These are phyloP conservation scores for Cairneyella variabilis DNA, from an alignment of 495 filamentous ascomycete genomes.

Conservation along the genomic window DNA sequence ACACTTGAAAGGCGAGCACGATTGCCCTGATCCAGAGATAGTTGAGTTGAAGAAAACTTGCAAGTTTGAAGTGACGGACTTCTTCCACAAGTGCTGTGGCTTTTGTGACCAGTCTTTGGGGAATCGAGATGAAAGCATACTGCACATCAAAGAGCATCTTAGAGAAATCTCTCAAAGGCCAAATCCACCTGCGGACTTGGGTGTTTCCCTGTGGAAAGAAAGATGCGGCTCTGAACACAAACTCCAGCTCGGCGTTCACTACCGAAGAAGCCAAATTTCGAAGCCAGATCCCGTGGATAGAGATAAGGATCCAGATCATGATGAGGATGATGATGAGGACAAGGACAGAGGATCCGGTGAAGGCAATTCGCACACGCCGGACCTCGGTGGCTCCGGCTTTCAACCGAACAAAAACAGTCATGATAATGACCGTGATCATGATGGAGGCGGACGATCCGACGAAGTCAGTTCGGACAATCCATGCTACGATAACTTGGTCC, in stretches of 20 bases:
- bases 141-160: constrained; percentile 6
- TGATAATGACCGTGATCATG: background rate
- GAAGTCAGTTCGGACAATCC: background rate
- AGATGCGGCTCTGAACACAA: constrained; percentile 2
- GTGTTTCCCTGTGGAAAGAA: constrained; percentile 7
- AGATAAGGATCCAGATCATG: background rate
- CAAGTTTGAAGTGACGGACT: background rate
- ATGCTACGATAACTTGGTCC: background rate
- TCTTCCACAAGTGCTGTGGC: constrained; percentile 9
- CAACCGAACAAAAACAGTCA: background rate
- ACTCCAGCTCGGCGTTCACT: constrained; percentile 5
- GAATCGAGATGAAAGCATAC: constrained; percentile 1
- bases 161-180: background rate
- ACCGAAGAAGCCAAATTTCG: constrained; percentile 1
- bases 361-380: background rate
- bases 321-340: background rate
- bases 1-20: constrained; percentile 4
- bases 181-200: background rate
- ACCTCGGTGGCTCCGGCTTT: background rate
- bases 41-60: background rate
- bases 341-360: background rate
- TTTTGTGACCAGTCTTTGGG: constrained; percentile 1
- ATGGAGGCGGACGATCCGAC: background rate
- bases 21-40: background rate
- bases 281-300: background rate